A percentile compares a stretch with the other conserved stretches of the same genome.
Evolutionary conservation across 768 basidiomycete species (phyloP).

Genomic region (Lactarius tabidus): DNA sequence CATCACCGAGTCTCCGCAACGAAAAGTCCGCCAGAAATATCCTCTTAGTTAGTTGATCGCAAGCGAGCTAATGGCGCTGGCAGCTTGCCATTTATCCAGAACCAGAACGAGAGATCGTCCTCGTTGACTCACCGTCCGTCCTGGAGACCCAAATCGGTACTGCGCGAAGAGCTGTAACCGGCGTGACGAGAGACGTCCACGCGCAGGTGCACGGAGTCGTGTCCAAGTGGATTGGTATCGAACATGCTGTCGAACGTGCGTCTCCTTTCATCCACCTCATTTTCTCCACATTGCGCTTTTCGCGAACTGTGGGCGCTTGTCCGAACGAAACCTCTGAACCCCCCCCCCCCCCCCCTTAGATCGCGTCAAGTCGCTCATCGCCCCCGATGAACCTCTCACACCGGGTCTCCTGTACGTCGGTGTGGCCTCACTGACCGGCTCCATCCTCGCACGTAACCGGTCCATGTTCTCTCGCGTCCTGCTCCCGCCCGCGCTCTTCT

Average conservation of each 20-base stretch:
- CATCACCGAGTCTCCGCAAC: conserved; percentile 7
- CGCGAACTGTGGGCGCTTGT: not conserved
- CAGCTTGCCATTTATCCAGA: conserved; percentile 84
- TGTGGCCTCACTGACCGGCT: conserved; percentile 82
- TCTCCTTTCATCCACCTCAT: conserved; percentile 22
- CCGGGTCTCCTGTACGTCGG: conserved; percentile 91
- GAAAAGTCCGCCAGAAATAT: conserved; percentile 15
- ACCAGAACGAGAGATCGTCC: conserved; percentile 55
- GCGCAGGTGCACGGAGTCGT: conserved; percentile 67
- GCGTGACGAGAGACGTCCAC: conserved; percentile 54
- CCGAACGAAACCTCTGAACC: not conserved
- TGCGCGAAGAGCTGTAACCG: conserved; percentile 56
- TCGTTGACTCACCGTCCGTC: conserved; percentile 69
- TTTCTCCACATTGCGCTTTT: not conserved
- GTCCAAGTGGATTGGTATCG: conserved; percentile 80
- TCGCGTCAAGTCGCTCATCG: conserved; percentile 77
- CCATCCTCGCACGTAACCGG: conserved; percentile 80
- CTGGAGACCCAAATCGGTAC: conserved; percentile 75
- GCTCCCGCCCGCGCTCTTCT: conserved; percentile 71
- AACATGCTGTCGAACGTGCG: conserved; percentile 82
- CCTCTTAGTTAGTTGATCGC: not conserved
- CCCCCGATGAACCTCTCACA: conserved; percentile 75
- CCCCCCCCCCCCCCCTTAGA: conserved; percentile 40
- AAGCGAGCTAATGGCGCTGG: not conserved
- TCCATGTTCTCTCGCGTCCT: conserved; percentile 60